phyloP scores from a whole-genome alignment of 768 basidiomycete genomes.

The Suillus placidus region DNA sequence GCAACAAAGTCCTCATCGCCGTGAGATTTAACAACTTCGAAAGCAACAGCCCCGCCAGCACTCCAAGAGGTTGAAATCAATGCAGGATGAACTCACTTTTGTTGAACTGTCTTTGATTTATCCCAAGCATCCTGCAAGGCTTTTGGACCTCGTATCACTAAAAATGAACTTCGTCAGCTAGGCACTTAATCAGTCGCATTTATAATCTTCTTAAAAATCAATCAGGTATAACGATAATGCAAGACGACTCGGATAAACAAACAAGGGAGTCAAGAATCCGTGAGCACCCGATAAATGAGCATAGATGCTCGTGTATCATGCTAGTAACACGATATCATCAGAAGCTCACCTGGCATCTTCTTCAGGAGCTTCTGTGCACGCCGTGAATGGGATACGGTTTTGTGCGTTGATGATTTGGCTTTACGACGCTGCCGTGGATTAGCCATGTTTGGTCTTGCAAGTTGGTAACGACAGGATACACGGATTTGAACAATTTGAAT shows the following conservation, averaged over 20 bases:
- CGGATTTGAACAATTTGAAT: background rate
- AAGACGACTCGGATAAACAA: background rate
- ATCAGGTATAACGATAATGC: slow-evolving; percentile 13
- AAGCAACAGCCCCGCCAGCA: background rate
- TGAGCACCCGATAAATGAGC: background rate
- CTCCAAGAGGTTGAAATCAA: background rate
- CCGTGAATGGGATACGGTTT: slow-evolving; percentile 70
- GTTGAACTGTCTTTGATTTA: slow-evolving; percentile 79
- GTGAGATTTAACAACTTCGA: background rate
- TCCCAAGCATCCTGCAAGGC: slow-evolving; percentile 87
- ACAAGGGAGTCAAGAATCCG: background rate
- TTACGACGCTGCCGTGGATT: slow-evolving; percentile 95
- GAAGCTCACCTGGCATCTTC: slow-evolving; percentile 70
- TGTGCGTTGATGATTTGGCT: slow-evolving; percentile 74
- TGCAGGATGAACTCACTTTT: slow-evolving; percentile 67
- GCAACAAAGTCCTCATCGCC: background rate
- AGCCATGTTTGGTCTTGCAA: slow-evolving; percentile 56
- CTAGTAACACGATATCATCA: background rate
- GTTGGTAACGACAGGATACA: background rate
- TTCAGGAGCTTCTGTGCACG: slow-evolving; percentile 75
- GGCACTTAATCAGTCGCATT: background rate
- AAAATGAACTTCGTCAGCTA: slow-evolving; percentile 7
- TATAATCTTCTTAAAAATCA: background rate
- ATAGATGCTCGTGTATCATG: background rate
- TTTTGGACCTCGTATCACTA: slow-evolving; percentile 82